Percentiles rank a stretch among this genome's conserved stretches.
Evolutionary conservation across 768 basidiomycete genomes (phyloP).

Genomic region (Pholiota microspora): DNA sequence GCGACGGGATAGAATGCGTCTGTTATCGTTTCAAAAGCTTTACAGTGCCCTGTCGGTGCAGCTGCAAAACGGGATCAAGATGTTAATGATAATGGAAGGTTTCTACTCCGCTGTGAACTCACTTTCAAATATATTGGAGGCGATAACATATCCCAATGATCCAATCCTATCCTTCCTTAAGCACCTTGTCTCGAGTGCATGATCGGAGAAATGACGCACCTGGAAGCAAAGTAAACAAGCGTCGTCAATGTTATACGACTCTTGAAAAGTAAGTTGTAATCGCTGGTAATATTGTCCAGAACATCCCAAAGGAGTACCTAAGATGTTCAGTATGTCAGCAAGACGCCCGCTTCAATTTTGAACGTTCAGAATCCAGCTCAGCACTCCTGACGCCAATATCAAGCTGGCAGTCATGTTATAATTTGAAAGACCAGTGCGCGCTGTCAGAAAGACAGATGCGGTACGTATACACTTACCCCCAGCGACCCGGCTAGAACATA

Average conservation of each 20-base stretch:
- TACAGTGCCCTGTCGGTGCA: not conserved
- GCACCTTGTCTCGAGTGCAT: too few relatives aligned
- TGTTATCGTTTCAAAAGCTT: constrained; percentile 5
- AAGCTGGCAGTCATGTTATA: not conserved
- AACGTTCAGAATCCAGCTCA: not conserved
- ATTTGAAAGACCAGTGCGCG: not conserved
- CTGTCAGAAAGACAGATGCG: not conserved
- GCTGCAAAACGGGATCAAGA: not conserved
- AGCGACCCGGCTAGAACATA: constrained; percentile 13
- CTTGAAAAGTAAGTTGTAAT: constrained; percentile 8
- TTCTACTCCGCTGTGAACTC: not conserved
- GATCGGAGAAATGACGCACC: not conserved
- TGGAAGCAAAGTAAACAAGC: constrained; percentile 10
- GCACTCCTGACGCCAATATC: too few relatives aligned
- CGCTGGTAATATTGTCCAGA: constrained; percentile 7
- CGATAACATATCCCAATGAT: constrained; percentile 5
- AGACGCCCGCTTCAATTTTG: too few relatives aligned
- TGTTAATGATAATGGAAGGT: not conserved
- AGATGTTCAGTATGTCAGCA: not conserved
- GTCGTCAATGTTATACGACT: constrained; percentile 7
- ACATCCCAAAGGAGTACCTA: constrained; percentile 16
- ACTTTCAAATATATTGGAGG: constrained; percentile 7
- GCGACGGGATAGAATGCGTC: constrained; percentile 7
- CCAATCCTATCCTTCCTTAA: constrained; percentile 1
- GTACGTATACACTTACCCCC: constrained; percentile 7